Conservation (phyloP, 352 stramenopile species). For the Blastocystis sp. region DNA sequence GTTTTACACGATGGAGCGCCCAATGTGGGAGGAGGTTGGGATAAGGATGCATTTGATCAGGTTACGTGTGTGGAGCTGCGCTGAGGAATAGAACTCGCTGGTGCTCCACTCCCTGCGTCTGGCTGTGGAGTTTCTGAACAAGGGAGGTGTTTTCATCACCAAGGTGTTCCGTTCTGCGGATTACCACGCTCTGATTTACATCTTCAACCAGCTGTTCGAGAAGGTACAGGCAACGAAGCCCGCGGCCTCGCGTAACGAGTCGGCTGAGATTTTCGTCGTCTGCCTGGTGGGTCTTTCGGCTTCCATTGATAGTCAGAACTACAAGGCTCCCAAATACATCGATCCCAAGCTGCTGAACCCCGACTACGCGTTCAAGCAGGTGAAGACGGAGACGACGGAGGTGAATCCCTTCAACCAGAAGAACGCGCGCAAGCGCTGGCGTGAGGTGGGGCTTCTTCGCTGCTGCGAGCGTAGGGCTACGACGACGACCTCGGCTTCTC, state of each 20-base stretch:
- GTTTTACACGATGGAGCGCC: slow-evolving; percentile 96
- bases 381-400: slow-evolving; percentile 64
- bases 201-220: slow-evolving; percentile 96
- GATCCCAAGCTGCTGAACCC: slow-evolving; percentile 90
- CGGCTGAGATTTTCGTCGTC: slow-evolving; percentile 98
- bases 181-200: slow-evolving; percentile 94
- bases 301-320: slow-evolving; percentile 63
- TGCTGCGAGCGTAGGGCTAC: slow-evolving; percentile 68
- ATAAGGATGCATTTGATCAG: slow-evolving; percentile 96
- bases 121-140: slow-evolving; percentile 86
- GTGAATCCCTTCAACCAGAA: slow-evolving; percentile 95
- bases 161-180: slow-evolving; percentile 78
- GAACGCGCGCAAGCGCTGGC: slow-evolving; percentile 82
- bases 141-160: slow-evolving; percentile 66
- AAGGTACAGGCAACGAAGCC: slow-evolving; percentile 93
- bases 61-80: neutral
- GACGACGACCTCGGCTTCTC: slow-evolving; percentile 75
- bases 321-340: slow-evolving; percentile 82
- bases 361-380: slow-evolving; percentile 88
- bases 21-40: slow-evolving; percentile 92
- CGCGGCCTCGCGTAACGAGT: slow-evolving; percentile 87
- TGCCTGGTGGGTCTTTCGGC: slow-evolving; percentile 66
- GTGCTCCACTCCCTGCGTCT: slow-evolving; percentile 87
- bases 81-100: slow-evolving; percentile 75
- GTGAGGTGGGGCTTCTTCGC: slow-evolving; percentile 64